Base-by-base conservation (phyloP, 1,284 basidiomycete species). In the Vanrija sp. region DNA sequence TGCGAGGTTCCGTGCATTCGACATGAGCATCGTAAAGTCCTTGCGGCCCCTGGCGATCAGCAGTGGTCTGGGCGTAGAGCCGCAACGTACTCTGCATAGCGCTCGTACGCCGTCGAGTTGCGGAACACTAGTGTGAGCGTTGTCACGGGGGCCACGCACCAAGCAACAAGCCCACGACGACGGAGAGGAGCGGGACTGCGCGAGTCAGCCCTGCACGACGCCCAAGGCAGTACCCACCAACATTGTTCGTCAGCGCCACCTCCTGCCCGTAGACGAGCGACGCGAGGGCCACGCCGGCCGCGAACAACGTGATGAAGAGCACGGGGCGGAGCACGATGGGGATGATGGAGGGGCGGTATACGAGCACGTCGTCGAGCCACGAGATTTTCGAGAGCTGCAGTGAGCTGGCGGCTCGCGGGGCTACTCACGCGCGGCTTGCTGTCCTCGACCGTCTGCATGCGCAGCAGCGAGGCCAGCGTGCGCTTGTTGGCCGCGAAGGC, bases 291-390 rank as follows among this genome's bases (percentile, higher is more conserved):
- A 77, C 72, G 19, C 61, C 59, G 1, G 67, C 67, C 3, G 91
- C 83, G 62, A 88, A 91, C 14, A 89, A 53, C 0, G 89, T 91
- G 41, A 93, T 84, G 6, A 86, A 89, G 25, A 89, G 67, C 15
- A 95, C 88, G 18, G 89, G 89, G 2, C 72, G 69, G 9, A 76
- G 39, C 39, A 78, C 69, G 19, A 68, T 67, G 3, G 89, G 88
- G 47, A 86, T 71, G 61, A 89, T 53, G 69, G 69, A 63, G 23
- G 64, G 63, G 23, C 67, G 84, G 61, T 90, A 60, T 24, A 89
- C 83, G 43, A 92, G 79, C 24, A 92, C 87, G 72, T 94, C 91
- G 10, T 87, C 87, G 20, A 93, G 77, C 88, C 91, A 94, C 35
- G 88, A 89, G 68, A 91, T 90, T 85, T 91, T 69, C 20, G 64